These are phyloP conservation scores for Phanerodontia chrysosporium DNA, from an alignment of 768 basidiomycete species.

Conservation along the genomic window DNA sequence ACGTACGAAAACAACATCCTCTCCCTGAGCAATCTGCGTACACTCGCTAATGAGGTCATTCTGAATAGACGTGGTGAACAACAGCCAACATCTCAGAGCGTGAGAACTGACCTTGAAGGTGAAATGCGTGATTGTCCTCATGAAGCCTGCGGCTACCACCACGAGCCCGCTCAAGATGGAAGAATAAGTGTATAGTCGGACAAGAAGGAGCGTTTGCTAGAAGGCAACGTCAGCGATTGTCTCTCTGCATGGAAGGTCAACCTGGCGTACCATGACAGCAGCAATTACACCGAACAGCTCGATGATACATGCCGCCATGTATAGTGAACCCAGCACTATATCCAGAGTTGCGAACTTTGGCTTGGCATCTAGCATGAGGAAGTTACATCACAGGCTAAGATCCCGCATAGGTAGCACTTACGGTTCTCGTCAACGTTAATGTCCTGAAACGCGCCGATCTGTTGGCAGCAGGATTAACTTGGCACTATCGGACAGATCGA, in stretches of 20 bases:
- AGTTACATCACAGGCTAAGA: neutral
- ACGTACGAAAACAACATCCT: conserved; percentile 31
- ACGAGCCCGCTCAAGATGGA: conserved; percentile 45
- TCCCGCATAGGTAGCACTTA: conserved; percentile 29
- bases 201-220: conserved; percentile 50
- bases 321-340: conserved; percentile 57
- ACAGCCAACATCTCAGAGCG: neutral
- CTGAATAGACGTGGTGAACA: conserved; percentile 30
- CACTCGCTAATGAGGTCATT: conserved; percentile 58
- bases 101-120: conserved; percentile 49
- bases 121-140: conserved; percentile 63
- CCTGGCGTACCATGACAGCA: conserved; percentile 41
- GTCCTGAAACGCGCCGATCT: conserved; percentile 57
- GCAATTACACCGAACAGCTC: conserved; percentile 54
- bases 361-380: conserved; percentile 22
- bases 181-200: conserved; percentile 54
- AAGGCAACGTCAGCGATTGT: neutral
- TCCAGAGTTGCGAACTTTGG: conserved; percentile 49
- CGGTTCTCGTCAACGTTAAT: conserved; percentile 43
- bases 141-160: conserved; percentile 46
- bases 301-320: conserved; percentile 45
- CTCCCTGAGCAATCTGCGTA: conserved; percentile 32
- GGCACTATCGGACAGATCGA: neutral
- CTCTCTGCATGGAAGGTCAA: neutral
- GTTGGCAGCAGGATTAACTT: neutral